Conservation (phyloP, 1,284 basidiomycete genomes). For the Meira nashicola region DNA sequence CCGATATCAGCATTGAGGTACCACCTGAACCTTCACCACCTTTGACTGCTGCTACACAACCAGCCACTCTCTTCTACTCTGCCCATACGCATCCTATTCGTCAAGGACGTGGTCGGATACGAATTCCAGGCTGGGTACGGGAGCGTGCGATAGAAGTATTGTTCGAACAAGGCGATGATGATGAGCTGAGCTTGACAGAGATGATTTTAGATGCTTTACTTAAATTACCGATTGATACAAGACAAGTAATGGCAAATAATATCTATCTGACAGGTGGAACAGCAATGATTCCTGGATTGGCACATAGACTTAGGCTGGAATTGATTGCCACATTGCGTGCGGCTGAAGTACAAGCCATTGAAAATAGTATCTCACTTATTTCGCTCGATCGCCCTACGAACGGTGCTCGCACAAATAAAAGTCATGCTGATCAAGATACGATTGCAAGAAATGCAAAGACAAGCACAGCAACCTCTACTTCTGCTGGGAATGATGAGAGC, state of each 20-base stretch:
- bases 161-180: conserved; percentile 79
- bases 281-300: conserved; percentile 83
- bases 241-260: conserved; percentile 71
- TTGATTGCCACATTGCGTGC: conserved; percentile 61
- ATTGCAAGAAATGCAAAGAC: not conserved
- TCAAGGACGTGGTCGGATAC: conserved; percentile 56
- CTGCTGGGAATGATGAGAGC: not conserved
- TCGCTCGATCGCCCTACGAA: not conserved
- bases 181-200: conserved; percentile 65
- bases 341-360: not conserved
- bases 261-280: conserved; percentile 84
- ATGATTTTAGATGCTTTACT: conserved; percentile 70
- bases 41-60: conserved; percentile 2
- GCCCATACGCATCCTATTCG: conserved; percentile 18
- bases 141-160: conserved; percentile 84
- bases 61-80: conserved; percentile 13
- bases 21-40: not conserved
- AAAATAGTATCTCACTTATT: not conserved
- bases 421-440: not conserved
- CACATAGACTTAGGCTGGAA: conserved; percentile 73
- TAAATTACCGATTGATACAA: conserved; percentile 81
- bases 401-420: too few relatives aligned
- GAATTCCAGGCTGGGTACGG: conserved; percentile 89
- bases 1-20: not conserved
- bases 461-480: not conserved